These are phyloP conservation scores for Stachybotrys chlorohalonatus DNA, from an alignment of 2,329 filamentous ascomycete species.

Conservation along the genomic window DNA sequence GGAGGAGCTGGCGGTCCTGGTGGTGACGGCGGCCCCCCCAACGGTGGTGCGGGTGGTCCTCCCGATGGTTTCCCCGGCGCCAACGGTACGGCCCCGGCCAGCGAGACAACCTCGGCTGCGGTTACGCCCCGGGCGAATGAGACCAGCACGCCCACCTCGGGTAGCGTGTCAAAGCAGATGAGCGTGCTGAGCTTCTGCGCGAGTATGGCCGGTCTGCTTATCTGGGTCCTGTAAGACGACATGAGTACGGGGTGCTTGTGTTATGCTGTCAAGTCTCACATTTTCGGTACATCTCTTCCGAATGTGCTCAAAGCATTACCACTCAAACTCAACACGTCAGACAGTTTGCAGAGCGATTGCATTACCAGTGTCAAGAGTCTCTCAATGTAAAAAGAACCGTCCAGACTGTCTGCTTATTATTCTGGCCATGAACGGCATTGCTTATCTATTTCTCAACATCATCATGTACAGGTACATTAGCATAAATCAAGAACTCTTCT, in stretches of 20 bases:
- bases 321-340: background rate
- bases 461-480: too few relatives aligned
- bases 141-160: background rate
- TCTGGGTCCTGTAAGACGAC: background rate
- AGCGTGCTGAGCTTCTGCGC: background rate
- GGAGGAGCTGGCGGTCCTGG: background rate
- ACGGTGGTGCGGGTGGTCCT: background rate
- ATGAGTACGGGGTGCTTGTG: background rate
- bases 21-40: too few relatives aligned
- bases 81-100: background rate
- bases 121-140: background rate
- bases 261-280: background rate
- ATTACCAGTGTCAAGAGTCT: too few relatives aligned
- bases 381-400: too few relatives aligned
- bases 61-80: background rate
- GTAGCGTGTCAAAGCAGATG: background rate
- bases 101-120: background rate
- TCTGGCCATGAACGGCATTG: too few relatives aligned
- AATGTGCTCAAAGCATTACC: background rate
- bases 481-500: too few relatives aligned
- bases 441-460: too few relatives aligned
- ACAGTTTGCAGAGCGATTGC: background rate
- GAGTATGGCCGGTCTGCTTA: background rate
- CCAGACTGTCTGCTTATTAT: too few relatives aligned
- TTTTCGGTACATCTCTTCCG: background rate